Evolutionary conservation across 179 eudicot genomes (phyloP), one percentile per base, ranked within the genome.

Genomic region (Silene noctiflora): DNA sequence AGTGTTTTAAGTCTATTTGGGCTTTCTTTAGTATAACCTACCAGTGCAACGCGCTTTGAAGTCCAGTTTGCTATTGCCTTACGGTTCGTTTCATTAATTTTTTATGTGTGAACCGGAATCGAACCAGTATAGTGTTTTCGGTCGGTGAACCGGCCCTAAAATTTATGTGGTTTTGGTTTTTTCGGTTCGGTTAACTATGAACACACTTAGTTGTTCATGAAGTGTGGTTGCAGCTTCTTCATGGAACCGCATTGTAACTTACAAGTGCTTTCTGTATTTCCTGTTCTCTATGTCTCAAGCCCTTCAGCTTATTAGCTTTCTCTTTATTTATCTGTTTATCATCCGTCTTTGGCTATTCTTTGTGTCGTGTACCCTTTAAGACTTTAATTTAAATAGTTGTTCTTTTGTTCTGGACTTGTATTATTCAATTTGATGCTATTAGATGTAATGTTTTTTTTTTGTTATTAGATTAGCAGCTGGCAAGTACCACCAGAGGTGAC

Each of bases 401-500:
- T 21, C 42, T 71, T 25, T 25, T 75, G n/a, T 16, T 53, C 19
- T 16, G 76, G 70, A 27, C 46, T 22, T 69, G 66, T 62, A 20
- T 60, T 65, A 2, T 60, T 68, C 17, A 48, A 6, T 27, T 48
- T 58, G 48, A 39, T 78, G 25, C 62, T 76, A 13, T 35, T 25
- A 75, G 17, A 55, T 67, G 20, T 76, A 25, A 72, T 75, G 24
- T 35, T 35, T 35, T 35, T 33, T 75, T 35, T 75, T 70, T 55
- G 69, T 73, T 62, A 79, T 75, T 90, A 96, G 99, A 78, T 87
- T 82, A 94, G 96, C 85, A 94, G 99, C 86, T 96, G 99, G 99
- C 99, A 96, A 77, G 81, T 96, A 76, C 98, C 99, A 16, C 29
- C 73, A 48, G 99, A 90, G 83, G 91, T 96, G 72, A 82, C 89